Percentiles rank a stretch among this genome's conserved stretches.
Evolutionary conservation across 202 grass and related monocot species (phyloP).

Genomic region (Bolboschoenoplectus hybrid): DNA sequence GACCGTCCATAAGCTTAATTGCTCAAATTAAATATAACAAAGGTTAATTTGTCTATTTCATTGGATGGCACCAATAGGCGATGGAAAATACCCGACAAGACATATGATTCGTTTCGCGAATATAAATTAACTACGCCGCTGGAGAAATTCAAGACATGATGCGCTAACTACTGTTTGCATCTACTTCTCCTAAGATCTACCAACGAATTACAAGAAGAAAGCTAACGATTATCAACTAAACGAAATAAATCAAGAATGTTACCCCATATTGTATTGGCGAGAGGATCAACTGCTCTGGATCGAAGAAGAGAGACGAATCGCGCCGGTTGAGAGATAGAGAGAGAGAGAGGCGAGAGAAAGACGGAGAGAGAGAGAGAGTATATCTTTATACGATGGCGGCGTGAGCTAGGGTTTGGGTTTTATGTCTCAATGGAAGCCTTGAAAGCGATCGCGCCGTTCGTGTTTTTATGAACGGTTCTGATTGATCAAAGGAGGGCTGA

Average conservation of each 20-base stretch:
- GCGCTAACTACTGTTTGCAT: neutral
- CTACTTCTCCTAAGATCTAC: neutral
- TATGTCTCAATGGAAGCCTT: neutral
- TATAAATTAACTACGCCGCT: no score
- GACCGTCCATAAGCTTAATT: slow-evolving; percentile 43
- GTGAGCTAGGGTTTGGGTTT: slow-evolving; percentile 23
- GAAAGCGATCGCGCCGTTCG: neutral
- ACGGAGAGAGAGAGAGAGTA: neutral
- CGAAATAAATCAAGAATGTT: no score
- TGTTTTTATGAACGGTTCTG: neutral
- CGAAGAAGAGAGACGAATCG: neutral
- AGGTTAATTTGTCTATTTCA: neutral
- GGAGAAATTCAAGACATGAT: no score
- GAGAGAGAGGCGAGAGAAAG: neutral
- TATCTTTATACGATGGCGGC: slow-evolving; percentile 20
- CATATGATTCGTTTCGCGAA: no score
- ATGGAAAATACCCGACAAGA: no score
- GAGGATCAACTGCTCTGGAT: slow-evolving; percentile 1
- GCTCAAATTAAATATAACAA: neutral
- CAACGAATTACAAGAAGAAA: neutral
- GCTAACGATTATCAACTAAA: no score
- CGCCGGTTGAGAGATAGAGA: no score
- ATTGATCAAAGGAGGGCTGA: neutral
- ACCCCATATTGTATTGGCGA: slow-evolving; percentile 8
- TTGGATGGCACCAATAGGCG: no score